Conservation (phyloP, 2,329 filamentous ascomycete genomes). For the Fonsecaea pedrosoi region DNA sequence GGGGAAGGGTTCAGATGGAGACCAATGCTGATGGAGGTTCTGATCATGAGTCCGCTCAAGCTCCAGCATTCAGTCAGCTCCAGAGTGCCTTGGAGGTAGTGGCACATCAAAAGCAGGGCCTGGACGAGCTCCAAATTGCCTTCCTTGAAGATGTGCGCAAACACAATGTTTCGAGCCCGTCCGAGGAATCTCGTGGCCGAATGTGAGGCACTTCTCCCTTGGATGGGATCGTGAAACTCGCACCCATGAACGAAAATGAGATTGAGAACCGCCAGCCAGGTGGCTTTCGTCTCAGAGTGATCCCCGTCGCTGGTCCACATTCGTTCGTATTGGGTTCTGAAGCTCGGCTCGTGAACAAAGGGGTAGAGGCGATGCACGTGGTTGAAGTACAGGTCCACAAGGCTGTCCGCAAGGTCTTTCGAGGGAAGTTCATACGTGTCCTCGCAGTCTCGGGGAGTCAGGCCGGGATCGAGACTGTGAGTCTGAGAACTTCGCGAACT, state of each 20-base stretch:
- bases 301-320: constrained; percentile 9
- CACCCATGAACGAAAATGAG: constrained; percentile 17
- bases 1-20: constrained; percentile 14
- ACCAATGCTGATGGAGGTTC: constrained; percentile 13
- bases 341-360: constrained; percentile 17
- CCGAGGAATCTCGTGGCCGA: constrained; percentile 8
- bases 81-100: constrained; percentile 25
- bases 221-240: constrained; percentile 12
- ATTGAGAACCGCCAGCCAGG: constrained; percentile 17
- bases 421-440: neutral
- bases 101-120: constrained; percentile 24
- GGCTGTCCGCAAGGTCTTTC: constrained; percentile 7
- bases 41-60: constrained; percentile 10
- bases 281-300: constrained; percentile 5
- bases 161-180: constrained; percentile 11
- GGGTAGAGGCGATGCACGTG: constrained; percentile 15
- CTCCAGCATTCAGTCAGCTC: constrained; percentile 28
- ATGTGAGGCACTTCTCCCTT: neutral
- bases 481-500: neutral
- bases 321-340: constrained; percentile 14
- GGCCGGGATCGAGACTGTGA: neutral
- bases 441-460: constrained; percentile 3
- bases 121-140: constrained; percentile 19
- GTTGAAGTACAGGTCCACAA: constrained; percentile 23
- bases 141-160: constrained; percentile 14